Evolutionary conservation across 257 asterid species (phyloP), one percentile per base, ranked within the genome.

Genomic region (Solanum lycopersicoides): DNA sequence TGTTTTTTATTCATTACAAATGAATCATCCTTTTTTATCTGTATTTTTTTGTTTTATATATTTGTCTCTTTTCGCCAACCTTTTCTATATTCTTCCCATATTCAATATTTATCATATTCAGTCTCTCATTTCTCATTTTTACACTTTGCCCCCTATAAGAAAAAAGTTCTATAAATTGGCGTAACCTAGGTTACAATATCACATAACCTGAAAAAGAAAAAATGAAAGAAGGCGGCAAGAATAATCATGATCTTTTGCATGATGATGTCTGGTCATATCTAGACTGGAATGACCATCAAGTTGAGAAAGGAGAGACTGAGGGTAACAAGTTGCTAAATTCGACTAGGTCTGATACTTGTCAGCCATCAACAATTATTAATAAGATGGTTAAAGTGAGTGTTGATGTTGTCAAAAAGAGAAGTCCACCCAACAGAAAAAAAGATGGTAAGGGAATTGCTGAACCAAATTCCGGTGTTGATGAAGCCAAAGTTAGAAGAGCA

Each of bases 231-330:
- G 93, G 83, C 18, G 86, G 63, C 28, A 82, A 44, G 12, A 89
- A 89, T 53, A 89, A 90, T 63, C 8, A 63, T 8, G 69, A 74
- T 35, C 37, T 3, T 60, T 82, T 88, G 20, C 28, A 16, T 50
- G 23, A 92, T 65, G 89, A 89, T 71, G 63, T 89, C 53, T 93
- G 93, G 92, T 18, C 83, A 9, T 72, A 90, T n/a, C 89, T 91
- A 4, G 88, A 90, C 87, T 88, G 91, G n/a, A 91, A 85, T 37
- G 76, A 85, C 41, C 44, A 75, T 44, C 41, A 74, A 1, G 86
- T 72, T 10, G 42, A 25, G 47, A 86, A 28, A 1, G 74, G 25
- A n/a, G 80, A 86, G 3, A 89, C 90, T 28, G 83, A 34, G 3
- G 90, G 60, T 25, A 83, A 85, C 82, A 89, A 83, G 73, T 68